Conservation (phyloP, 2,329 filamentous ascomycete genomes). For the Aspergillus clavatus region DNA sequence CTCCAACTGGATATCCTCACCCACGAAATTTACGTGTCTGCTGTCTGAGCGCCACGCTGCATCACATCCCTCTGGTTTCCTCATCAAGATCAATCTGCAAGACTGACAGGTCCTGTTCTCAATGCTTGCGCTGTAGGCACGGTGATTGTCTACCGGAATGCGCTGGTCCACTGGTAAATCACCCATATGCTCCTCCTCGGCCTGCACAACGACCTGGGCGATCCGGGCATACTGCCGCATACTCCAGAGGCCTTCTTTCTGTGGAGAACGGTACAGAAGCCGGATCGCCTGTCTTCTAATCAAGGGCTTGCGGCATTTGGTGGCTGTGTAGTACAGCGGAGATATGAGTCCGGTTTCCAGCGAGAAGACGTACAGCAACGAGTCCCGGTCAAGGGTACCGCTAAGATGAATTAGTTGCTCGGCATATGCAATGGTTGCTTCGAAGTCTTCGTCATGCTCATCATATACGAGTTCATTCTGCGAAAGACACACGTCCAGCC, state of each 20-base stretch:
- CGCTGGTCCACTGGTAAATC: conserved; percentile 9
- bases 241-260: conserved; percentile 15
- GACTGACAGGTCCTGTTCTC: not conserved
- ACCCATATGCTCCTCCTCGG: conserved; percentile 13
- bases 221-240: conserved; percentile 4
- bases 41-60: not conserved
- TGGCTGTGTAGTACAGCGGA: conserved; percentile 30
- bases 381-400: not conserved
- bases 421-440: conserved; percentile 4
- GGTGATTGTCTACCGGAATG: conserved; percentile 7
- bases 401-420: conserved; percentile 10
- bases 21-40: not conserved
- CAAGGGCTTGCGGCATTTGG: conserved; percentile 28
- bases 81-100: conserved; percentile 1
- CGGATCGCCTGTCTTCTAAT: conserved; percentile 29
- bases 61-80: not conserved
- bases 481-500: conserved; percentile 7
- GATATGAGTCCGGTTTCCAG: conserved; percentile 30
- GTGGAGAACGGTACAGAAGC: conserved; percentile 7
- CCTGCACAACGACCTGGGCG: conserved; percentile 9
- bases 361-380: conserved; percentile 5
- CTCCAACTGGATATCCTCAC: not conserved
- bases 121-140: conserved; percentile 1
- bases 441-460: conserved; percentile 7
- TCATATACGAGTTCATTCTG: conserved; percentile 10